These are phyloP conservation scores for Biscogniauxia sp. DNA, from an alignment of 2,329 filamentous ascomycete species.

Conservation along the genomic window DNA sequence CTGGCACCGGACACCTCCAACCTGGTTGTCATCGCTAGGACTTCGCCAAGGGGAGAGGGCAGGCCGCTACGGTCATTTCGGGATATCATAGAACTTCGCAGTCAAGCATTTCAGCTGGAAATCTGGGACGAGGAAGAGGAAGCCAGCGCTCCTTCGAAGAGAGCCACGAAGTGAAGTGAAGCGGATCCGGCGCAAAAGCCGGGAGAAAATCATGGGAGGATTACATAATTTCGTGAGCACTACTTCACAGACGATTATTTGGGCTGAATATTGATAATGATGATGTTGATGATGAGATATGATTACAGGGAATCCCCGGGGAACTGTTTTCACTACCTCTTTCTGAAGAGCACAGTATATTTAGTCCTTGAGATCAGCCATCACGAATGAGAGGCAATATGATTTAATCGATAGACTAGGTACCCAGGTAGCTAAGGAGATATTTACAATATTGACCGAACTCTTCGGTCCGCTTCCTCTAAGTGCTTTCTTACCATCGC, in stretches of 20 bases:
- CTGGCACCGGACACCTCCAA: conserved; percentile 15
- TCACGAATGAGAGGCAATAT: neutral
- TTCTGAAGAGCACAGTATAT: neutral
- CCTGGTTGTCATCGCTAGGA: conserved; percentile 13
- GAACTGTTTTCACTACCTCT: neutral
- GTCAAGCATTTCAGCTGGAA: conserved; percentile 24
- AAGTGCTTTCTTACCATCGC: neutral
- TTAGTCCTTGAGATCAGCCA: neutral
- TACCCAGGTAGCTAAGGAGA: neutral
- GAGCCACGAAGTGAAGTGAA: neutral
- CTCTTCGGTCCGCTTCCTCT: neutral
- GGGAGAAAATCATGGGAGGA: neutral
- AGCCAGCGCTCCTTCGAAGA: neutral
- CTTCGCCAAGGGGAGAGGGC: conserved; percentile 11
- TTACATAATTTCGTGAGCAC: neutral
- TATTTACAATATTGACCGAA: neutral
- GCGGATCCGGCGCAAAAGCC: neutral
- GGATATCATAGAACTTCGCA: conserved; percentile 10
- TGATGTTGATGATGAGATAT: neutral
- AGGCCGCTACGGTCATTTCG: conserved; percentile 12
- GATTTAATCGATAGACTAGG: neutral
- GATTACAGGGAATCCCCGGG: neutral
- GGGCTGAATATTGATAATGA: neutral
- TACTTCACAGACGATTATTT: neutral
- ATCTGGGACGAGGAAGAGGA: conserved; percentile 18